A percentile compares a stretch with the other conserved stretches of the same genome.
Evolutionary conservation across 768 basidiomycete species (phyloP).

Genomic region (Amyloporia xantha): DNA sequence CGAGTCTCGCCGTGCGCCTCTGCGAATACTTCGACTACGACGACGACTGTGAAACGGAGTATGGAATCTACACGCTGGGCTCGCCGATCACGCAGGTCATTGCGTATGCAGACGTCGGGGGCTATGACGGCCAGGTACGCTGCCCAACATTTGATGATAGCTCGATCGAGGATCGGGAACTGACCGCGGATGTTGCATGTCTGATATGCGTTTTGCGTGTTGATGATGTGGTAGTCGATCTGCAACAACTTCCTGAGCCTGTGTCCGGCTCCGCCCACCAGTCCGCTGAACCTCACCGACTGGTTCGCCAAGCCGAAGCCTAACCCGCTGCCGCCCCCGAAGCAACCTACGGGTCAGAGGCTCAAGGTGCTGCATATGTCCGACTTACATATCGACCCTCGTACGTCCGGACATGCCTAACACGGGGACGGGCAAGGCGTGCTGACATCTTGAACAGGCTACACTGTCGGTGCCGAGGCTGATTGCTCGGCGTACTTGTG

Average conservation of each 20-base stretch:
- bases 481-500: slow-evolving; percentile 65
- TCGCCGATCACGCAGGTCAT: slow-evolving; percentile 64
- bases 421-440: too few relatives aligned
- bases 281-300: slow-evolving; percentile 52
- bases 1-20: slow-evolving; percentile 48
- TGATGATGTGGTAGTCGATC: slow-evolving; percentile 33
- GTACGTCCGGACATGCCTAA: too few relatives aligned
- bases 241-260: slow-evolving; percentile 53
- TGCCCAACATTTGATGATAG: neutral
- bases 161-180: neutral
- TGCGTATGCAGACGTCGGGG: slow-evolving; percentile 63
- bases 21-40: slow-evolving; percentile 53
- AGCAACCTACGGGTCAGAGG: slow-evolving; percentile 53
- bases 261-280: slow-evolving; percentile 51
- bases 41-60: slow-evolving; percentile 40
- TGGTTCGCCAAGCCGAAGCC: slow-evolving; percentile 82
- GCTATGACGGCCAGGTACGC: slow-evolving; percentile 65
- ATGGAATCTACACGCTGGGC: slow-evolving; percentile 43
- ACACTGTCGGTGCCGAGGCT: slow-evolving; percentile 61
- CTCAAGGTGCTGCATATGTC: slow-evolving; percentile 74
- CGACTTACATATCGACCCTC: slow-evolving; percentile 71
- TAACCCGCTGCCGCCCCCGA: slow-evolving; percentile 50
- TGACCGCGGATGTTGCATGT: neutral
- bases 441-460: slow-evolving; percentile 47
- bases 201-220: neutral